Evolutionary conservation across 164 flowering plant genomes (phyloP).

Genomic region (Nymphaea thermarum): DNA sequence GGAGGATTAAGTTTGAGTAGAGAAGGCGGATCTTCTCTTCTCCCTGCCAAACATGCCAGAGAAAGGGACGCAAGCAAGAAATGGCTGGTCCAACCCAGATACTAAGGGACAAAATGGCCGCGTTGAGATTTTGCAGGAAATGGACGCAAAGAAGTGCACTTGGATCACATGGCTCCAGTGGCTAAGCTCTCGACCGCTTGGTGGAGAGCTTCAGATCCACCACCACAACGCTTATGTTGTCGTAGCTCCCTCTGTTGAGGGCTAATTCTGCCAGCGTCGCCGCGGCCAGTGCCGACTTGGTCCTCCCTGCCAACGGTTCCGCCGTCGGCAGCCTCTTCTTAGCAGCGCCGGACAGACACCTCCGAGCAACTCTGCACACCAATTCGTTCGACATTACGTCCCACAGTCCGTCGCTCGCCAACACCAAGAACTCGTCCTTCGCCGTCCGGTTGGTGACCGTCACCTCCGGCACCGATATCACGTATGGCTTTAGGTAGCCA

Average conservation of each 20-base stretch:
- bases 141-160: too few relatives aligned
- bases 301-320: neutral
- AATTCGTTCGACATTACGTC: conserved; percentile 33
- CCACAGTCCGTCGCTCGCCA: conserved; percentile 51
- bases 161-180: too few relatives aligned
- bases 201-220: conserved; percentile 16
- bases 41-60: too few relatives aligned
- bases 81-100: too few relatives aligned
- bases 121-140: too few relatives aligned
- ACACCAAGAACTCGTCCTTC: conserved; percentile 26
- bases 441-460: conserved; percentile 14
- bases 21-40: too few relatives aligned
- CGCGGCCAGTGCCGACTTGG: conserved; percentile 26
- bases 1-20: too few relatives aligned
- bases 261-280: conserved; percentile 39
- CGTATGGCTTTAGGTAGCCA: conserved; percentile 29
- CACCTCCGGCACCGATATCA: conserved; percentile 42
- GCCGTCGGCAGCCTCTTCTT: neutral
- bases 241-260: conserved; percentile 44
- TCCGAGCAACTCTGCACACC: conserved; percentile 30
- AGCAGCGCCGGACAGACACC: conserved; percentile 13
- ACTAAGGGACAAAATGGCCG: too few relatives aligned
- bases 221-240: conserved; percentile 44
- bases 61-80: too few relatives aligned
- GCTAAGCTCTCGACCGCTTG: too few relatives aligned